Conservation (phyloP, 2,329 filamentous ascomycete species). For the Alternaria alternata region DNA sequence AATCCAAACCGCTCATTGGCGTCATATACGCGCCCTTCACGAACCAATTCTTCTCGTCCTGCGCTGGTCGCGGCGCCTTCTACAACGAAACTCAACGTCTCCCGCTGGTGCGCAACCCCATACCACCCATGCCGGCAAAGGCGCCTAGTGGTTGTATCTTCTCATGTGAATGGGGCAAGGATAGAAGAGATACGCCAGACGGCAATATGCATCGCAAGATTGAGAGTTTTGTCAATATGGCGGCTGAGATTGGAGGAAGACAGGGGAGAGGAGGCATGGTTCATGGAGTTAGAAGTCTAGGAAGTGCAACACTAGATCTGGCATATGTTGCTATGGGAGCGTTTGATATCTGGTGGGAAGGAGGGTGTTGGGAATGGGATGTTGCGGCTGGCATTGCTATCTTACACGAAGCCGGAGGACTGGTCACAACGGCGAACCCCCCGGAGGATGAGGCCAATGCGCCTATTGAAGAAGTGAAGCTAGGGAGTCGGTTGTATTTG, state of each 20-base stretch:
- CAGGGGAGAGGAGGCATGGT: constrained; percentile 79
- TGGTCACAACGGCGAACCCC: constrained; percentile 78
- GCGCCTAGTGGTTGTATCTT: constrained; percentile 76
- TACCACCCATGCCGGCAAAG: constrained; percentile 68
- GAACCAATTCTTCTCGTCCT: constrained; percentile 73
- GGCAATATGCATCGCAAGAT: constrained; percentile 77
- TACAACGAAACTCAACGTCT: constrained; percentile 70
- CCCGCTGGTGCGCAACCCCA: constrained; percentile 69
- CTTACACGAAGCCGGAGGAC: constrained; percentile 74
- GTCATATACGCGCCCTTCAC: constrained; percentile 77
- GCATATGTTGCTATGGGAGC: constrained; percentile 78
- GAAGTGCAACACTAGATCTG: constrained; percentile 75
- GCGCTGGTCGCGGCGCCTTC: constrained; percentile 72
- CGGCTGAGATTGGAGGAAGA: constrained; percentile 68
- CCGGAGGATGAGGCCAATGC: constrained; percentile 65
- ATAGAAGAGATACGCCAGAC: constrained; percentile 69
- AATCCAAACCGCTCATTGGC: constrained; percentile 69
- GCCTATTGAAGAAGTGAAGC: constrained; percentile 65
- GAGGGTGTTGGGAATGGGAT: constrained; percentile 84
- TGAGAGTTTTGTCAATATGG: constrained; percentile 79
- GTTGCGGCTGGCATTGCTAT: constrained; percentile 79
- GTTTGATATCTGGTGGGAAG: constrained; percentile 86
- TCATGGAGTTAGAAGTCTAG: constrained; percentile 75
- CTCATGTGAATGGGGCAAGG: constrained; percentile 82
- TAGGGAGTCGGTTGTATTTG: constrained; percentile 75